phyloP scores from a whole-genome alignment of 2,329 filamentous ascomycete species.

The Colletotrichum horii region DNA sequence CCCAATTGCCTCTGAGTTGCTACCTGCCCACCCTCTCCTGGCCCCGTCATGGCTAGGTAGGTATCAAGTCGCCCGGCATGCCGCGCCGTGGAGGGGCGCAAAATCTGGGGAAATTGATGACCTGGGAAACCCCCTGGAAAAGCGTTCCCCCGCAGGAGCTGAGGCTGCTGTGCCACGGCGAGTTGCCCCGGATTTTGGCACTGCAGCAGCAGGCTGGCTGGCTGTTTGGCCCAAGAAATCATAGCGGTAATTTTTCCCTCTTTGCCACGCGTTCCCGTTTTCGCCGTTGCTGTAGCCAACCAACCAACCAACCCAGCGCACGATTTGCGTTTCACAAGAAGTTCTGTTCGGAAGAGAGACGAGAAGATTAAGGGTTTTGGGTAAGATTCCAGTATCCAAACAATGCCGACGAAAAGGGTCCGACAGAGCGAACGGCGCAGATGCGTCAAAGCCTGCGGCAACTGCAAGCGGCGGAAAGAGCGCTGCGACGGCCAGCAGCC shows the following conservation, averaged over 20 bases:
- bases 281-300: background rate
- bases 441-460: conserved; percentile 29
- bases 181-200: background rate
- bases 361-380: background rate
- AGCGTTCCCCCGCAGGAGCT: conserved; percentile 2
- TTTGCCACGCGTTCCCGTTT: background rate
- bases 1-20: background rate
- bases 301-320: background rate
- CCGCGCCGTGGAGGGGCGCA: background rate
- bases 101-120: conserved; percentile 5
- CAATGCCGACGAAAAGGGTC: conserved; percentile 27
- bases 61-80: background rate
- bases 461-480: conserved; percentile 33
- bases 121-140: background rate
- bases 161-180: background rate
- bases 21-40: background rate
- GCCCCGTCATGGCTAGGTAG: background rate
- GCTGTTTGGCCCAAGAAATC: background rate
- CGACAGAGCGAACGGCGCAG: conserved; percentile 27
- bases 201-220: background rate
- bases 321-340: background rate
- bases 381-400: background rate
- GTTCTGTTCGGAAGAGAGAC: background rate
- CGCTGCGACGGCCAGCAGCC: conserved; percentile 31
- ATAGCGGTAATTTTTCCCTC: background rate